These are phyloP conservation scores for Amanita brunnescens DNA, from an alignment of 768 basidiomycete species.

Conservation along the genomic window DNA sequence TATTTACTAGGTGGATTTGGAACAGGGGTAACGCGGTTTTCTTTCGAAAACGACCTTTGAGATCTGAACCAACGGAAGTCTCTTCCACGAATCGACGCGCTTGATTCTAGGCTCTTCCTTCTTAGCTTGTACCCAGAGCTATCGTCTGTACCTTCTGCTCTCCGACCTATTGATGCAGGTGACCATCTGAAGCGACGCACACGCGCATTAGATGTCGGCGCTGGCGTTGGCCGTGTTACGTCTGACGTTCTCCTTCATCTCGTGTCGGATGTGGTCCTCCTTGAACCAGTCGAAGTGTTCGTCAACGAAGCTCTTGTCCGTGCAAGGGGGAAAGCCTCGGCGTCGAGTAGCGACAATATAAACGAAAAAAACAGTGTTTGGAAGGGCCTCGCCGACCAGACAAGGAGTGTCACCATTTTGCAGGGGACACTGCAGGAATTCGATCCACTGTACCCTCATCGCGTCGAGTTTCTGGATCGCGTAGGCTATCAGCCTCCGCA, in stretches of 20 bases:
- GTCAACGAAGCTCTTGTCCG: constrained; percentile 57
- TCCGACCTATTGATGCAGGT: constrained; percentile 38
- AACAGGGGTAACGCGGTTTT: constrained; percentile 37
- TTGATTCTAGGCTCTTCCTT: constrained; percentile 84
- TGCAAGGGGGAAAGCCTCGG: constrained; percentile 23
- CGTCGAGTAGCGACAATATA: neutral
- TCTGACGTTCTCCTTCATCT: constrained; percentile 83
- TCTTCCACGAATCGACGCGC: constrained; percentile 82
- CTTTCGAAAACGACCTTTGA: constrained; percentile 9
- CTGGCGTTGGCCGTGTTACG: constrained; percentile 91
- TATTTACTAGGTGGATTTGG: constrained; percentile 30
- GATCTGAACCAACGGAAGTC: constrained; percentile 10
- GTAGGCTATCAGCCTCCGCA: constrained; percentile 50
- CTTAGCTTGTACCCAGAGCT: constrained; percentile 76
- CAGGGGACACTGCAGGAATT: constrained; percentile 75
- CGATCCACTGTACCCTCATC: constrained; percentile 52
- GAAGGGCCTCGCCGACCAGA: constrained; percentile 56
- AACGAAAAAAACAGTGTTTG: constrained; percentile 27
- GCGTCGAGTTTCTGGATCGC: constrained; percentile 47
- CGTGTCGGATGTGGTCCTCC: constrained; percentile 76
- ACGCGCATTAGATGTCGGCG: constrained; percentile 87
- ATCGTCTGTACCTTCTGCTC: constrained; percentile 64
- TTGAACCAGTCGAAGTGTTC: constrained; percentile 82
- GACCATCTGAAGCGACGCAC: constrained; percentile 23
- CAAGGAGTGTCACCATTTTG: constrained; percentile 72